A percentile compares a stretch with the other conserved stretches of the same genome.
phyloP scores from a whole-genome alignment of 495 filamentous ascomycete species.

The Neurospora cerealis region DNA sequence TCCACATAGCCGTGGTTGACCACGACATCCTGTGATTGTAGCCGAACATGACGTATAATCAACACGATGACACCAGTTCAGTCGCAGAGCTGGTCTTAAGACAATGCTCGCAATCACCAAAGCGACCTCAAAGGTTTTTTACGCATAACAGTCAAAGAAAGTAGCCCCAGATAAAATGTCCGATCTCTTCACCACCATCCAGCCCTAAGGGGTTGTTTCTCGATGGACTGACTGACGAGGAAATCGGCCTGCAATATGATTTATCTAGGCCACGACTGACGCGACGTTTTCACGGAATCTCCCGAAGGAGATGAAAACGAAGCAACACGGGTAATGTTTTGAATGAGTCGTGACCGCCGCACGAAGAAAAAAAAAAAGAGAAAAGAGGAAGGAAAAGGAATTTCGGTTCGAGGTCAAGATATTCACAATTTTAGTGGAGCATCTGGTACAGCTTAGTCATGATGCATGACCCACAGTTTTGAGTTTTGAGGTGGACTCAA shows the following conservation, averaged over 20 bases:
- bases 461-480: not conserved
- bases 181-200: conserved; percentile 33
- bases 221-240: conserved; percentile 30
- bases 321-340: conserved; percentile 40
- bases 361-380: conserved; percentile 22
- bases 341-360: conserved; percentile 30
- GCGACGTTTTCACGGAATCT: conserved; percentile 30
- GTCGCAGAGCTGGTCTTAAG: not conserved
- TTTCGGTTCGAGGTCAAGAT: conserved; percentile 2
- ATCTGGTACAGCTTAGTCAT: not conserved
- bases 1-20: not conserved
- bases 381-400: conserved; percentile 16
- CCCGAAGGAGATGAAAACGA: conserved; percentile 24
- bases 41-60: not conserved
- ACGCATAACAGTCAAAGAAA: not conserved
- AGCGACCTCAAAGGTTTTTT: not conserved
- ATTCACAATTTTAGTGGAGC: conserved; percentile 9
- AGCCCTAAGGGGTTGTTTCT: conserved; percentile 27
- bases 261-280: conserved; percentile 39
- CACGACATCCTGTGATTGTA: not conserved
- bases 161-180: conserved; percentile 25
- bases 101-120: not conserved
- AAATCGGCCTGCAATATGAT: conserved; percentile 38
- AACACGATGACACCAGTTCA: not conserved
- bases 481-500: not conserved